Conservation (phyloP, 129 eudicot genomes). For the Lactuca sativa region DNA sequence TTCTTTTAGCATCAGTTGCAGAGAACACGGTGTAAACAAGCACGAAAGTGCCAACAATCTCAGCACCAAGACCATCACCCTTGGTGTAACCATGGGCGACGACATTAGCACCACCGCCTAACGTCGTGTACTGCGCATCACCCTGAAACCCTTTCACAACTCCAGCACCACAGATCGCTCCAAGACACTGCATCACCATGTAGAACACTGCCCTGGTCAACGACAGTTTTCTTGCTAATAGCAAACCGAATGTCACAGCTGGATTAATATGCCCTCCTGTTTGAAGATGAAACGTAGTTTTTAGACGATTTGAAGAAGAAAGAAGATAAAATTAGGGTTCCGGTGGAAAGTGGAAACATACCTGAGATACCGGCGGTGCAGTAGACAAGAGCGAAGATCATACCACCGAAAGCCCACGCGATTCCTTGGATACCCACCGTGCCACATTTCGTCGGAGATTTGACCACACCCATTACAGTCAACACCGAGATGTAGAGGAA, state of each 20-base stretch:
- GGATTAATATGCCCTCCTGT: slow-evolving; percentile 97
- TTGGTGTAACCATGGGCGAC: slow-evolving; percentile 67
- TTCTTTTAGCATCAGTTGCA: slow-evolving; percentile 78
- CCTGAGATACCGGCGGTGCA: slow-evolving; percentile 97
- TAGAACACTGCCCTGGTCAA: slow-evolving; percentile 73
- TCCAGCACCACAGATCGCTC: slow-evolving; percentile 93
- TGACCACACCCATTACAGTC: slow-evolving; percentile 81
- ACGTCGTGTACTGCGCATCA: slow-evolving; percentile 35
- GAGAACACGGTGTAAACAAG: slow-evolving; percentile 74
- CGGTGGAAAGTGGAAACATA: slow-evolving; percentile 6
- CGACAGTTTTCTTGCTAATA: slow-evolving; percentile 81
- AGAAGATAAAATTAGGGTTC: neutral
- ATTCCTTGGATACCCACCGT: slow-evolving; percentile 96
- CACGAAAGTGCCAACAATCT: slow-evolving; percentile 64
- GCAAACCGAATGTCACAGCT: slow-evolving; percentile 83
- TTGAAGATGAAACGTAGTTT: slow-evolving; percentile 6
- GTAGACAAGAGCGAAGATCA: slow-evolving; percentile 96
- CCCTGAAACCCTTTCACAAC: slow-evolving; percentile 80
- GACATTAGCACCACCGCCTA: slow-evolving; percentile 65
- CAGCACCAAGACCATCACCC: slow-evolving; percentile 72
- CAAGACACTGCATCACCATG: slow-evolving; percentile 92
- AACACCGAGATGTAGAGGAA: slow-evolving; percentile 70
- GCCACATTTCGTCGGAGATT: slow-evolving; percentile 61
- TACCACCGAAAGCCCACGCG: slow-evolving; percentile 99
- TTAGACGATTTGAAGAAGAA: neutral